These are phyloP conservation scores for Globisporangium acanthophoron DNA, from an alignment of 352 stramenopile genomes.

Conservation along the genomic window DNA sequence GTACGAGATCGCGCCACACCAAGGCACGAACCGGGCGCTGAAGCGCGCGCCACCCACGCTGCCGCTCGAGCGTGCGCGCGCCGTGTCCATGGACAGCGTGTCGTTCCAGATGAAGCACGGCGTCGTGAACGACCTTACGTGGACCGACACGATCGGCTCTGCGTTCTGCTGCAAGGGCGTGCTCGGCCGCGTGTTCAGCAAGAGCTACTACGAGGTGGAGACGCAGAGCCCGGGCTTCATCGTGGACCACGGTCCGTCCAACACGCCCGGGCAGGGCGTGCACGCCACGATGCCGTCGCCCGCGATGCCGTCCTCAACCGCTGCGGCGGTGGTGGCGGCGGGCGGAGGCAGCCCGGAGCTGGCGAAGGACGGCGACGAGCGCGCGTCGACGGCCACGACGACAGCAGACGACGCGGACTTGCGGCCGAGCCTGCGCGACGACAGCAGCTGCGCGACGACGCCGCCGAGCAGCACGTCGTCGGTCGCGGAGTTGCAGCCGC, in stretches of 20 bases:
- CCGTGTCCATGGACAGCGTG: slow-evolving; percentile 58
- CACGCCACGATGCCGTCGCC: slow-evolving; percentile 47
- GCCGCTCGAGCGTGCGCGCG: slow-evolving; percentile 44
- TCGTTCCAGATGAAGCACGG: slow-evolving; percentile 51
- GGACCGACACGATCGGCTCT: slow-evolving; percentile 48
- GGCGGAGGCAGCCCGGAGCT: slow-evolving; percentile 19
- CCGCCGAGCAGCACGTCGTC: slow-evolving; percentile 28
- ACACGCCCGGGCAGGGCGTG: slow-evolving; percentile 62
- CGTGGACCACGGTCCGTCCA: slow-evolving; percentile 36
- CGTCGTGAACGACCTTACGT: slow-evolving; percentile 44
- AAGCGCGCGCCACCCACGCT: slow-evolving; percentile 38
- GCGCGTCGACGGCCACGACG: slow-evolving; percentile 32
- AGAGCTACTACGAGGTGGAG: slow-evolving; percentile 81
- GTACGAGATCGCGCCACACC: slow-evolving; percentile 78
- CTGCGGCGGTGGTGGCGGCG: slow-evolving; percentile 24
- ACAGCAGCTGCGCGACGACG: slow-evolving; percentile 32
- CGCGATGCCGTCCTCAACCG: slow-evolving; percentile 22
- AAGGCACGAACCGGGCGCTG: slow-evolving; percentile 50
- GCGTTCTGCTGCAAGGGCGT: slow-evolving; percentile 69
- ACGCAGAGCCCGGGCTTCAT: slow-evolving; percentile 69
- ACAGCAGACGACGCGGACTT: slow-evolving; percentile 21
- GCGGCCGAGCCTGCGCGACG: slow-evolving; percentile 26
- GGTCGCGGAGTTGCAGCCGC: slow-evolving; percentile 9
- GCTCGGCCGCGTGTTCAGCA: slow-evolving; percentile 43
- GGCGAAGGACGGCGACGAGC: slow-evolving; percentile 19